Conservation (phyloP, 2,329 filamentous ascomycete species). For the Diplodia mutila region DNA sequence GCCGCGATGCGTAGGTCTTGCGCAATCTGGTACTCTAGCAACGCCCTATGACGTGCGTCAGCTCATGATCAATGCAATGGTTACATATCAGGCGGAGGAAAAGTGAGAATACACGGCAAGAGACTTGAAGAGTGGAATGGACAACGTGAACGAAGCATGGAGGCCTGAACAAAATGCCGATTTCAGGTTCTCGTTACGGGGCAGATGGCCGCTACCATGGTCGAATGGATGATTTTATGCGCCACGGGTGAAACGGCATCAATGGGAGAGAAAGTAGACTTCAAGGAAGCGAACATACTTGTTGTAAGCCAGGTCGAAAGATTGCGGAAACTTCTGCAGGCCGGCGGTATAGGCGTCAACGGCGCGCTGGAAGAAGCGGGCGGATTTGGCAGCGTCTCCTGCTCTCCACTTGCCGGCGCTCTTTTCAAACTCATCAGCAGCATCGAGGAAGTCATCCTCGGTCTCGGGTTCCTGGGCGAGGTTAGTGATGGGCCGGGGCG, state of each 20-base stretch:
- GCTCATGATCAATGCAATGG: neutral
- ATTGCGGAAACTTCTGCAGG: constrained; percentile 61
- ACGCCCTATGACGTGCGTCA: constrained; percentile 55
- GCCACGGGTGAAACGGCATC: too few species aligned
- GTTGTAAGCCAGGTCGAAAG: constrained; percentile 75
- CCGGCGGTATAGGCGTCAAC: constrained; percentile 69
- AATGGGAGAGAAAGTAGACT: neutral
- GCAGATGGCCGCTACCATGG: too few species aligned
- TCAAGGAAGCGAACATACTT: constrained; percentile 55
- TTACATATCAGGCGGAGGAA: neutral
- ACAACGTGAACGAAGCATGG: neutral
- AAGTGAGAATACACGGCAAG: neutral
- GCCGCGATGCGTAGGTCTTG: constrained; percentile 66
- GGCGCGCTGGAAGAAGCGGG: constrained; percentile 65
- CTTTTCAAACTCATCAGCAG: constrained; percentile 70
- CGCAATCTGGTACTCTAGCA: constrained; percentile 70
- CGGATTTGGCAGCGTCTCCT: constrained; percentile 69
- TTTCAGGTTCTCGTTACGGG: too few species aligned
- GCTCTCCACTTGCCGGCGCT: constrained; percentile 75
- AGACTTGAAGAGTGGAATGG: neutral
- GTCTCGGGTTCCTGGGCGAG: constrained; percentile 57
- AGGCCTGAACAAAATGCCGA: too few species aligned
- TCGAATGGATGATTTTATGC: too few species aligned
- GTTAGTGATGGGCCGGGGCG: neutral
- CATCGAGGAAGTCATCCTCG: constrained; percentile 70